Conservation (phyloP, 2,329 filamentous ascomycete genomes). For the Emergomyces pasteurianus region DNA sequence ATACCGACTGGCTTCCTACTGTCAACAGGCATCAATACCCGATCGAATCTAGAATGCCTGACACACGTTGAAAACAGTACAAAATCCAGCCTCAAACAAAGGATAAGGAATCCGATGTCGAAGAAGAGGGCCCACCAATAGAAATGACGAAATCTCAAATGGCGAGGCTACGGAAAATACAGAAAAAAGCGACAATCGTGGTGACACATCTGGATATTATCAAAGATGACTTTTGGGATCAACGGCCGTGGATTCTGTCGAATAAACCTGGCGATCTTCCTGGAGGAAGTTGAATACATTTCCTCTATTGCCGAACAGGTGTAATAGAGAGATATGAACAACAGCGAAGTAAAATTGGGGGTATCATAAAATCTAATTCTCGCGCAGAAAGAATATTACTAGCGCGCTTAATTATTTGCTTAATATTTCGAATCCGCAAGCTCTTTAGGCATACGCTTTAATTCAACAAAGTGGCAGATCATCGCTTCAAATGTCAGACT, state of each 20-base stretch:
- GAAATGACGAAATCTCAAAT: slow-evolving; percentile 63
- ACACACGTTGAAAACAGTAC: slow-evolving; percentile 41
- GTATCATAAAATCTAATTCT: background rate
- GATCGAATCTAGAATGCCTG: background rate
- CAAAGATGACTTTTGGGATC: slow-evolving; percentile 86
- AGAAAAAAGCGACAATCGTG: slow-evolving; percentile 67
- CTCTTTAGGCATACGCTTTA: background rate
- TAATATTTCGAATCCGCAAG: background rate
- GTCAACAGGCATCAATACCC: background rate
- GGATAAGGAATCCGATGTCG: slow-evolving; percentile 34
- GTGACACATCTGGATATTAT: slow-evolving; percentile 89
- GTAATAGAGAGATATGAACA: background rate
- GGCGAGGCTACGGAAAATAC: slow-evolving; percentile 71
- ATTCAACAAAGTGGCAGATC: background rate
- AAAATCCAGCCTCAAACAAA: slow-evolving; percentile 49
- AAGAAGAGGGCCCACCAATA: slow-evolving; percentile 23
- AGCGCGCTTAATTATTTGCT: background rate
- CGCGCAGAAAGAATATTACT: background rate
- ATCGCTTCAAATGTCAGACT: background rate
- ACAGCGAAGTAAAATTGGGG: background rate
- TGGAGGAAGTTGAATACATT: slow-evolving; percentile 28
- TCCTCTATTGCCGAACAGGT: background rate
- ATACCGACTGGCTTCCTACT: background rate
- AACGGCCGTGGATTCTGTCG: slow-evolving; percentile 70
- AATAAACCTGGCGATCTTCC: slow-evolving; percentile 60